Base-by-base conservation (phyloP, 306 rosid genomes). In the Pterocarpus macrocarpus region DNA sequence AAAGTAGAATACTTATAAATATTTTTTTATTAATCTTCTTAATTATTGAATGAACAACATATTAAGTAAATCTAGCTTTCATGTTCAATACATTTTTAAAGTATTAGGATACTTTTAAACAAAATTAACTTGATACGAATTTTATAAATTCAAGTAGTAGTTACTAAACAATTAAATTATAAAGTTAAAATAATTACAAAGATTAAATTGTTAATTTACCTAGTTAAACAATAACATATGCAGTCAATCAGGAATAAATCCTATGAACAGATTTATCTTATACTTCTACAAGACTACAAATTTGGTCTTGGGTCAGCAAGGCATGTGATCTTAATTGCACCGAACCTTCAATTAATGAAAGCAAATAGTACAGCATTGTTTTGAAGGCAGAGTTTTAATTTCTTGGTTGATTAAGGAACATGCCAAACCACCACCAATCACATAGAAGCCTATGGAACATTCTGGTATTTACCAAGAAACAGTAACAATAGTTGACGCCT, bases 401-500 rank as follows among this genome's bases (percentile, higher is more conserved):
- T 17, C 34, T 2, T 35, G 10, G 9, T 65, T 74, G 65, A 30
- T 9, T 73, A 12, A 44, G 72, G 2, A 50, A 33, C 53, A 70
- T 15, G 7, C 43, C 30, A 47, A 47, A 47, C 53, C 53, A 13
- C 35, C 74, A 33, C 44, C 66, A 58, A 36, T 38, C 1, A 17
- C 12, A 33, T 32, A 47, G 75, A 76, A 8, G 58, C 36, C 44
- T 22, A 10, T 11, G 69, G 76, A 86, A 82, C 7, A 22, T 74
- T 64, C 81, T 45, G 74, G 73, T 28, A 14, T 12, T 41, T 38
- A 32, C 65, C 65, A 32, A 35, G 10, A 50, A 50, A 59, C n/a
- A 61, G 67, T 82, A 68, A 68, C 5, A 81, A 8, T 7, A 32
- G 63, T 14, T 70, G 78, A 64, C 47, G 76, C 70, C 59, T n/a